A percentile compares a stretch with the other conserved stretches of the same genome.
phyloP scores from a whole-genome alignment of 1,284 basidiomycete species.

The Tylopilus sp. region DNA sequence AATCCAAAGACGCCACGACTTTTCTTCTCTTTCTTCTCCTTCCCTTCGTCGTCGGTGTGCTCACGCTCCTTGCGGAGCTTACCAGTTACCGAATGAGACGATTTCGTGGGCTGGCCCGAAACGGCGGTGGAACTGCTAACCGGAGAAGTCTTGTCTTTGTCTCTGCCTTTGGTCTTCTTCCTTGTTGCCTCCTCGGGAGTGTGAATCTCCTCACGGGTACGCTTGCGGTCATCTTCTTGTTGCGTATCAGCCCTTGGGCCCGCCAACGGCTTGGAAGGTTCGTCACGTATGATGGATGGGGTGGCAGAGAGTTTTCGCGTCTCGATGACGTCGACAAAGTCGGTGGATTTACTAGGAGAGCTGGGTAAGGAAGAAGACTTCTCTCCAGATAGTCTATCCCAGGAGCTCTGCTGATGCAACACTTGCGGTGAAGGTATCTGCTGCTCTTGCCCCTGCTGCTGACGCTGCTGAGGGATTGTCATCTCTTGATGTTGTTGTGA shows the following conservation, averaged over 20 bases:
- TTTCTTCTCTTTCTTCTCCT: slow-evolving; percentile 66
- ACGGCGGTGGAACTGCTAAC: slow-evolving; percentile 40
- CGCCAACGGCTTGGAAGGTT: slow-evolving; percentile 30
- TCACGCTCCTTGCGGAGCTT: slow-evolving; percentile 68
- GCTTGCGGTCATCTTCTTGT: slow-evolving; percentile 57
- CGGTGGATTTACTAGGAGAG: slow-evolving; percentile 36
- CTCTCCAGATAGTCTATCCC: slow-evolving; percentile 25
- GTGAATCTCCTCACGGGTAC: slow-evolving; percentile 57
- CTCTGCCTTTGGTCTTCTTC: slow-evolving; percentile 44
- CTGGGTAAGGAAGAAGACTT: slow-evolving; percentile 21
- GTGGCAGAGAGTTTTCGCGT: slow-evolving; percentile 75
- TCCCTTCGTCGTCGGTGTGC: slow-evolving; percentile 49
- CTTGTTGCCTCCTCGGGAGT: slow-evolving; percentile 53
- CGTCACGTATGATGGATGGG: slow-evolving; percentile 66
- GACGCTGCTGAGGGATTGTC: slow-evolving; percentile 31
- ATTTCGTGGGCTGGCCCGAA: slow-evolving; percentile 28
- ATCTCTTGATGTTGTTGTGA: slow-evolving; percentile 27
- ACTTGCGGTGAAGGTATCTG: slow-evolving; percentile 31
- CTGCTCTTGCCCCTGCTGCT: slow-evolving; percentile 31
- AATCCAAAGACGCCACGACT: slow-evolving; percentile 65
- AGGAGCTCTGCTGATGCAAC: slow-evolving; percentile 27
- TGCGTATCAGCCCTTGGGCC: slow-evolving; percentile 45
- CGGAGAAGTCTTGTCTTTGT: slow-evolving; percentile 30
- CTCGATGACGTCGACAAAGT: slow-evolving; percentile 57
- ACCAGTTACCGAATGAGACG: slow-evolving; percentile 31